Percentiles rank a stretch among this genome's conserved stretches.
These are phyloP conservation scores for Yarrowia alimentaria DNA, from an alignment of 805 yeast genomes.

Conservation along the genomic window DNA sequence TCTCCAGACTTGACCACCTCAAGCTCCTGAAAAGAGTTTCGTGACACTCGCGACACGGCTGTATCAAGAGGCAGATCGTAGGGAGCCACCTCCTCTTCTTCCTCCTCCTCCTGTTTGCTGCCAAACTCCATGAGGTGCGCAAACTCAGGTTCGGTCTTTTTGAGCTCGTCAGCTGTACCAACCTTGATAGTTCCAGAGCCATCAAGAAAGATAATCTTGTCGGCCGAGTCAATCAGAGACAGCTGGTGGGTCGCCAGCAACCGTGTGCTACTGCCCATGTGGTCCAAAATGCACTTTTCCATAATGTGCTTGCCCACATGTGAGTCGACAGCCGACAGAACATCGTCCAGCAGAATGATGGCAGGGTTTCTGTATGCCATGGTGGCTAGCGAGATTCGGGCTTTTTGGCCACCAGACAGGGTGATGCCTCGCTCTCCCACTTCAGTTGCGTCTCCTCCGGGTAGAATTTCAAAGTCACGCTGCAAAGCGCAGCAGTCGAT, in stretches of 20 bases:
- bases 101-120: slow-evolving; percentile 40
- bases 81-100: slow-evolving; percentile 29
- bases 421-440: slow-evolving; percentile 85
- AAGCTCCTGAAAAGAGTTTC: no score
- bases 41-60: no score
- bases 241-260: slow-evolving; percentile 74
- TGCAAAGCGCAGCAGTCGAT: slow-evolving; percentile 61
- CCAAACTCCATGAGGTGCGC: slow-evolving; percentile 47
- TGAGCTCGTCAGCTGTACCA: slow-evolving; percentile 61
- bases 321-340: slow-evolving; percentile 79
- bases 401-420: slow-evolving; percentile 83
- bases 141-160: slow-evolving; percentile 47
- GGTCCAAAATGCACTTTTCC: slow-evolving; percentile 60
- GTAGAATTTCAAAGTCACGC: slow-evolving; percentile 60
- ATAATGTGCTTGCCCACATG: slow-evolving; percentile 75
- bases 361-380: slow-evolving; percentile 67
- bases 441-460: slow-evolving; percentile 72
- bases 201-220: slow-evolving; percentile 58
- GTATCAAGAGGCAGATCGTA: slow-evolving; percentile 29
- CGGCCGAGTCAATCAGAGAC: slow-evolving; percentile 60
- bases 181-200: slow-evolving; percentile 60
- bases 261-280: slow-evolving; percentile 55
- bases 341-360: slow-evolving; percentile 70
- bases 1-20: no score
- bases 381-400: slow-evolving; percentile 73